These are phyloP conservation scores for Neurospora hispaniola DNA, from an alignment of 495 filamentous ascomycete genomes.

Conservation along the genomic window DNA sequence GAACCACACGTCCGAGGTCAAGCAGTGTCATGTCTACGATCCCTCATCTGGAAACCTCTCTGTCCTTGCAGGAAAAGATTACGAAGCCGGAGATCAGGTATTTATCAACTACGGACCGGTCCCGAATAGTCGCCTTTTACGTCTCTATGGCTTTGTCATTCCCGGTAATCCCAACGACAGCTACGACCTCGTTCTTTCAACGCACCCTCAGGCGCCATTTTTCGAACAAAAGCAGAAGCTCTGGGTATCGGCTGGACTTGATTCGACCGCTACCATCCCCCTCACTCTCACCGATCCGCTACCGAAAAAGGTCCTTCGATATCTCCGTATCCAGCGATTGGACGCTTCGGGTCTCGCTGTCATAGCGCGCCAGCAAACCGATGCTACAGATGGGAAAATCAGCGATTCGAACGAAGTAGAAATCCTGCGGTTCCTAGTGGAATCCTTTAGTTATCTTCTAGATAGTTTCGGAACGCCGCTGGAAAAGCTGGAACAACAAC, in stretches of 20 bases:
- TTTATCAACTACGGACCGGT: slow-evolving; percentile 23
- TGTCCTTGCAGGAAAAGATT: slow-evolving; percentile 22
- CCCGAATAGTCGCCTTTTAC: slow-evolving; percentile 23
- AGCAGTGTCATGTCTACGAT: slow-evolving; percentile 24
- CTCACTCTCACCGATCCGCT: slow-evolving; percentile 24
- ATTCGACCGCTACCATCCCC: slow-evolving; percentile 20
- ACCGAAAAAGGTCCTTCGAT: slow-evolving; percentile 20
- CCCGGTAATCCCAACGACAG: slow-evolving; percentile 24
- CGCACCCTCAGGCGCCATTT: slow-evolving; percentile 18
- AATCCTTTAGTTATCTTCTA: slow-evolving; percentile 21
- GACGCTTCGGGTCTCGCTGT: slow-evolving; percentile 17
- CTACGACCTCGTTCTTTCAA: slow-evolving; percentile 23
- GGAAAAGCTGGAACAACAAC: slow-evolving; percentile 24
- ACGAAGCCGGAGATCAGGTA: slow-evolving; percentile 22
- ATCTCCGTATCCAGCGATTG: slow-evolving; percentile 22
- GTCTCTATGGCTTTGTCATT: slow-evolving; percentile 25
- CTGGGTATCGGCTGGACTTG: slow-evolving; percentile 21
- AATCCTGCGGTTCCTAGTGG: slow-evolving; percentile 18
- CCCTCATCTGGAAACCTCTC: slow-evolving; percentile 16
- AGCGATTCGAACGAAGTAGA: slow-evolving; percentile 21
- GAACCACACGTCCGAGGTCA: slow-evolving; percentile 25
- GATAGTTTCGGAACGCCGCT: slow-evolving; percentile 18
- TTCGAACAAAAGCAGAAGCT: slow-evolving; percentile 24
- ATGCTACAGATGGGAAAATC: slow-evolving; percentile 16
- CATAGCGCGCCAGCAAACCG: slow-evolving; percentile 10